Evolutionary conservation across 768 basidiomycete species (phyloP).

Genomic region (Tricholoma bakamatsutake): DNA sequence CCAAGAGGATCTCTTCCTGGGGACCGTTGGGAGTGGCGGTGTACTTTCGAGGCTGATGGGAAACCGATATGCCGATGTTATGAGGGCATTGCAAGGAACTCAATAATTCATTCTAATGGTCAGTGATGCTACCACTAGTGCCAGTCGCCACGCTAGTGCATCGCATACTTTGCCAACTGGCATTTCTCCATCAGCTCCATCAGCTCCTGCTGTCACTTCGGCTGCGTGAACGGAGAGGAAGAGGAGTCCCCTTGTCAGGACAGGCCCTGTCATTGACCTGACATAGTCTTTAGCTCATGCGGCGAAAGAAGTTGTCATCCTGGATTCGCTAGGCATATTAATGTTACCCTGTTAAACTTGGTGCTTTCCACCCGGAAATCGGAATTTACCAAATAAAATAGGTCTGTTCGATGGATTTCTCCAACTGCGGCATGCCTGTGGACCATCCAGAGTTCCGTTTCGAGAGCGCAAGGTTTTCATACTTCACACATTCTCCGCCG

Average conservation of each 20-base stretch:
- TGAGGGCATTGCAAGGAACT: slow-evolving; percentile 20
- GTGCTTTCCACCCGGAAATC: too few species aligned
- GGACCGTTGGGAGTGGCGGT: slow-evolving; percentile 21
- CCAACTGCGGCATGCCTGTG: too few species aligned
- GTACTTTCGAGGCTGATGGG: slow-evolving; percentile 26
- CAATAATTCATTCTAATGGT: slow-evolving; percentile 13
- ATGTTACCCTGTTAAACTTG: too few species aligned
- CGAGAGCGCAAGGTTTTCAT: too few species aligned
- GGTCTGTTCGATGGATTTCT: too few species aligned
- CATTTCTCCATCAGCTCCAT: slow-evolving; percentile 7
- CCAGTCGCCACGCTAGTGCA: slow-evolving; percentile 5
- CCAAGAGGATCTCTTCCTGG: slow-evolving; percentile 21
- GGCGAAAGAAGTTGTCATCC: too few species aligned
- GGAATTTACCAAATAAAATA: too few species aligned
- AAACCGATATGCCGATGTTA: slow-evolving; percentile 23
- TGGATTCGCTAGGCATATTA: too few species aligned
- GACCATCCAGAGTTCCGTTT: too few species aligned
- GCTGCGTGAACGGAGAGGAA: slow-evolving; percentile 18
- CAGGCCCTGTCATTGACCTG: slow-evolving; percentile 19
- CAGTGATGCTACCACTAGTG: not conserved
- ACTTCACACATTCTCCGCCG: too few species aligned
- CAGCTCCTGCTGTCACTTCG: slow-evolving; percentile 1
- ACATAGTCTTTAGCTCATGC: slow-evolving; percentile 18
- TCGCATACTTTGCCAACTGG: slow-evolving; percentile 3
- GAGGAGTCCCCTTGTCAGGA: slow-evolving; percentile 5